These are phyloP conservation scores for Phycomyces blakesleeanus DNA, from an alignment of 192 early-diverging fungal species.

Conservation along the genomic window DNA sequence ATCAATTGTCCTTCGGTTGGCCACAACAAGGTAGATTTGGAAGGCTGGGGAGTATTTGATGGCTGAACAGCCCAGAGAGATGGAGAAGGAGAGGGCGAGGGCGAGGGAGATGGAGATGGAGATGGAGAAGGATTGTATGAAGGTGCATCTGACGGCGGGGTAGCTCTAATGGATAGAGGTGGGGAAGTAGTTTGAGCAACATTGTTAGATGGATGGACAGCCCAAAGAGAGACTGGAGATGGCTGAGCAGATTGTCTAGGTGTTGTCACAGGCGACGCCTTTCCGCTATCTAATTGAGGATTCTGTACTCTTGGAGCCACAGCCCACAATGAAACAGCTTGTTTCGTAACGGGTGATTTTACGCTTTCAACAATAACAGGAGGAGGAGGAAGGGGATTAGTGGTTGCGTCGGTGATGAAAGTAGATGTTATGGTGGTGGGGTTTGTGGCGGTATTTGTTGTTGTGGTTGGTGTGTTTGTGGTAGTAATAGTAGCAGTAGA, in stretches of 20 bases:
- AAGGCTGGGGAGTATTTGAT: background rate
- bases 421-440: no score
- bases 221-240: constrained; percentile 15
- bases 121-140: constrained; percentile 9
- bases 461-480: no score
- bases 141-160: constrained; percentile 9
- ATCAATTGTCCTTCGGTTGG: constrained; percentile 6
- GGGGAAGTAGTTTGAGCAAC: constrained; percentile 4
- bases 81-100: background rate
- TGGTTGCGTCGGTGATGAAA: background rate
- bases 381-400: background rate
- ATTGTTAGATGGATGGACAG: constrained; percentile 16
- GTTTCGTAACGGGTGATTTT: background rate
- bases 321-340: constrained; percentile 11
- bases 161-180: constrained; percentile 16
- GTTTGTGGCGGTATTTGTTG: no score
- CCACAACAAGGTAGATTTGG: background rate
- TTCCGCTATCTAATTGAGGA: background rate
- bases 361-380: background rate
- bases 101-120: constrained; percentile 8
- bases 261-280: background rate
- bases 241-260: constrained; percentile 7
- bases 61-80: background rate
- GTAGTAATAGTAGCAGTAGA: no score
- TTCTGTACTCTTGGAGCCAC: constrained; percentile 1